Conservation (phyloP, 768 basidiomycete species). For the Kwoniella sp. region DNA sequence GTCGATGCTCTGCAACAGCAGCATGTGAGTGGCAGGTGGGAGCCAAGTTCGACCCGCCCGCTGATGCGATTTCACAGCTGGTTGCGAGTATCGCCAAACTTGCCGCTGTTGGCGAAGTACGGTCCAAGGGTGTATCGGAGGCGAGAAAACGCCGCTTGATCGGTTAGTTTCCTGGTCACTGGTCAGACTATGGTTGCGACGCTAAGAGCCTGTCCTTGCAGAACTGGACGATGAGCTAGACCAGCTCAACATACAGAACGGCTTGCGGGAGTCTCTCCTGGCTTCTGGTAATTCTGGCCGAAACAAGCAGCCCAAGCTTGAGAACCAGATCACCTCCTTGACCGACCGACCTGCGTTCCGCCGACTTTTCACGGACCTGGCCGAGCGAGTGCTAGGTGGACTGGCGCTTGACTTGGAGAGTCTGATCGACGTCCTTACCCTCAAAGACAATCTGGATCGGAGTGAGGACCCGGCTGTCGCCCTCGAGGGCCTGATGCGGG, state of each 20-base stretch:
- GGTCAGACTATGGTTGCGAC: background rate
- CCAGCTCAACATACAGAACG: conserved; percentile 76
- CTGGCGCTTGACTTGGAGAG: conserved; percentile 72
- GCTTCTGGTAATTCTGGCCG: background rate
- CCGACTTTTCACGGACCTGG: conserved; percentile 67
- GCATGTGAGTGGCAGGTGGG: conserved; percentile 59
- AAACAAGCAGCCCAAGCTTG: background rate
- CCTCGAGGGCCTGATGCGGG: conserved; percentile 37
- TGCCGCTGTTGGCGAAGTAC: conserved; percentile 64
- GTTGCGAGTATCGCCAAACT: conserved; percentile 90
- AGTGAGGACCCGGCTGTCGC: conserved; percentile 58
- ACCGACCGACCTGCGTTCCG: conserved; percentile 56
- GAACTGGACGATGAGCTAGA: conserved; percentile 84
- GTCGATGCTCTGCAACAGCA: conserved; percentile 64
- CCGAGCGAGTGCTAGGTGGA: conserved; percentile 68
- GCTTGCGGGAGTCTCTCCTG: conserved; percentile 56
- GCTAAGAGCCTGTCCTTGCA: conserved; percentile 45
- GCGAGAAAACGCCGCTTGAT: conserved; percentile 26
- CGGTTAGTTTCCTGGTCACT: background rate
- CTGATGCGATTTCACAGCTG: conserved; percentile 56
- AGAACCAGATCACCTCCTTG: conserved; percentile 44
- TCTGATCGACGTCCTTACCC: conserved; percentile 71
- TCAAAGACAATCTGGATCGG: conserved; percentile 69
- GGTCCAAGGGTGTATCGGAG: conserved; percentile 49
- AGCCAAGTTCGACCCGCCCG: background rate